A percentile compares a stretch with the other conserved stretches of the same genome.
These are phyloP conservation scores for Tilletia horrida DNA, from an alignment of 1,284 basidiomycete genomes.

Conservation along the genomic window DNA sequence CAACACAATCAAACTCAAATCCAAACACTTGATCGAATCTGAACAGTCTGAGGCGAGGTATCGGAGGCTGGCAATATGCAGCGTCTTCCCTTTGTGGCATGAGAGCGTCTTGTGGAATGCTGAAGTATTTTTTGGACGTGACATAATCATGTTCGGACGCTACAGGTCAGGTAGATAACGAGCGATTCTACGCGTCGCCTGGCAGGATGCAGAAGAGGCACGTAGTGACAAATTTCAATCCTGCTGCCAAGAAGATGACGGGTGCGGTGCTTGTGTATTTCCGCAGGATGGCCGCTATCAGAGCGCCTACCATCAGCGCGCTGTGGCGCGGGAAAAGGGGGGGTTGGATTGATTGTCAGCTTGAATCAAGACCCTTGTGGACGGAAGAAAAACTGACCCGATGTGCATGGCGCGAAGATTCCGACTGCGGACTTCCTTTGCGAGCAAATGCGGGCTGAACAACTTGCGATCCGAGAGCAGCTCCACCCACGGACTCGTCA, in stretches of 20 bases:
- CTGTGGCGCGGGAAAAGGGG: not conserved
- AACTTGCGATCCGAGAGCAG: not conserved
- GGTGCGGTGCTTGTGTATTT: constrained; percentile 6
- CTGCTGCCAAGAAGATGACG: constrained; percentile 5
- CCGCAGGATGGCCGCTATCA: not conserved
- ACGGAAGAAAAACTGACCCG: too few species aligned
- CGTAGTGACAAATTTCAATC: not conserved
- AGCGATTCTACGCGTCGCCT: too few species aligned
- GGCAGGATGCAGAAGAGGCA: not conserved
- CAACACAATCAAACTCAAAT: constrained; percentile 3
- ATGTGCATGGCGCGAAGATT: constrained; percentile 10
- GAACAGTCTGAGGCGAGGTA: too few species aligned
- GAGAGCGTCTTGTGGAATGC: too few species aligned
- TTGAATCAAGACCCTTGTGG: not conserved
- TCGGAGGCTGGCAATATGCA: too few species aligned
- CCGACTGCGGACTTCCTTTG: not conserved
- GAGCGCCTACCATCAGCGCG: not conserved
- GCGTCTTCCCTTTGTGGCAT: too few species aligned
- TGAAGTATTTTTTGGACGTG: too few species aligned
- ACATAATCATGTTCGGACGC: too few species aligned
- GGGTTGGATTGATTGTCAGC: too few species aligned
- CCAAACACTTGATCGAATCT: not conserved
- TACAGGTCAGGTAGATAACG: too few species aligned
- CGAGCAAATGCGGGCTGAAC: constrained; percentile 13
- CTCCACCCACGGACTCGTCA: constrained; percentile 5